phyloP scores from a whole-genome alignment of 768 basidiomycete genomes.

The Pleurotus giganteus region DNA sequence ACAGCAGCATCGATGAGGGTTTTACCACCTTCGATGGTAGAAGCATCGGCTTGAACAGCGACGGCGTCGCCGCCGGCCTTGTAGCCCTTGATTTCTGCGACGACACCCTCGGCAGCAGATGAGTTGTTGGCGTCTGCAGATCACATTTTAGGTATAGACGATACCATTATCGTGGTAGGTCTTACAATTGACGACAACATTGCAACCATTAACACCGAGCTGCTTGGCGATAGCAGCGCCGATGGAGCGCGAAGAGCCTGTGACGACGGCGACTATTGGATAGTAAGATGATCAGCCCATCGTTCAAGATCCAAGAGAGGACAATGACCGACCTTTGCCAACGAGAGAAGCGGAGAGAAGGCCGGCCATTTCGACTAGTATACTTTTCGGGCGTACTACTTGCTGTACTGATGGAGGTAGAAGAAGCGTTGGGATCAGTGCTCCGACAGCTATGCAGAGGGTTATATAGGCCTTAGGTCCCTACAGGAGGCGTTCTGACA shows the following conservation, averaged over 20 bases:
- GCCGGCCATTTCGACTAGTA: not conserved
- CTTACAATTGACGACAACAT: constrained; percentile 48
- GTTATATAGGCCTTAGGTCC: not conserved
- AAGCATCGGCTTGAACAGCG: constrained; percentile 51
- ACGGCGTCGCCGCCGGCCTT: constrained; percentile 42
- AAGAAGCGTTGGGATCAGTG: not conserved
- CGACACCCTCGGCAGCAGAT: constrained; percentile 43
- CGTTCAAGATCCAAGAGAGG: not conserved
- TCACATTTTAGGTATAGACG: not conserved
- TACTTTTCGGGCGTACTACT: not conserved
- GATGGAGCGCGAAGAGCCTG: constrained; percentile 61
- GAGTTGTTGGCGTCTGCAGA: constrained; percentile 35
- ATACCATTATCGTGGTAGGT: not conserved
- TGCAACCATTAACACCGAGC: constrained; percentile 55
- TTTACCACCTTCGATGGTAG: constrained; percentile 44
- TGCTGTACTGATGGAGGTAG: not conserved
- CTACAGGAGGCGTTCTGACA: not conserved
- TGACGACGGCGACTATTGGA: constrained; percentile 18
- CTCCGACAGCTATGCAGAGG: too few species aligned
- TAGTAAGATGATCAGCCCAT: not conserved
- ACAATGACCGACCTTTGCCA: constrained; percentile 1
- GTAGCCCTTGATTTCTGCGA: constrained; percentile 39
- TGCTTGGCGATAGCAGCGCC: constrained; percentile 54
- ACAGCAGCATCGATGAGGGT: constrained; percentile 46
- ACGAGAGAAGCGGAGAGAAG: constrained; percentile 5